These are phyloP conservation scores for Populus davidiana DNA, from an alignment of 345 rosid genomes.

Conservation along the genomic window DNA sequence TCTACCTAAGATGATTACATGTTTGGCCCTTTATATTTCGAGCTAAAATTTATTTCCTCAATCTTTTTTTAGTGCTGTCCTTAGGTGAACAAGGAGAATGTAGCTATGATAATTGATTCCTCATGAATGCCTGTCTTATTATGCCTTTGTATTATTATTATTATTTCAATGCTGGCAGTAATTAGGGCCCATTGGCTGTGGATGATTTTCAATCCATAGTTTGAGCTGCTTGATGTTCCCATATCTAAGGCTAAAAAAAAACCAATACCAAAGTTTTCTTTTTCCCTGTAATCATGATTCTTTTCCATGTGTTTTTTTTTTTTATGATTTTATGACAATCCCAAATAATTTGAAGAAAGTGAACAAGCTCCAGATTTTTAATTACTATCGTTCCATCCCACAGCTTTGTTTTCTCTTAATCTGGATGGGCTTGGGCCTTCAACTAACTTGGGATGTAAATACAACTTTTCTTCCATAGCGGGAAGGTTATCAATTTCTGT, in stretches of 20 bases:
- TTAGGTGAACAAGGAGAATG: background rate
- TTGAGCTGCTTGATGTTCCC: background rate
- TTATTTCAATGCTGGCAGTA: background rate
- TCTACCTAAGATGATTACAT: background rate
- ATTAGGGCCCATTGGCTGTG: background rate
- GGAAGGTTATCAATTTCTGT: background rate
- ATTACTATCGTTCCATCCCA: background rate
- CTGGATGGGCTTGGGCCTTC: background rate
- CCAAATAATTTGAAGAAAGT: background rate
- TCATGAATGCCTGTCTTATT: background rate
- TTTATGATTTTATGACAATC: background rate
- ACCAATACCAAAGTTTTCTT: background rate
- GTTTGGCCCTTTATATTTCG: background rate
- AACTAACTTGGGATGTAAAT: background rate
- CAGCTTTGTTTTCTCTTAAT: background rate
- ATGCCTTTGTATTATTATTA: background rate
- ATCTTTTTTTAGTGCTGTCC: background rate
- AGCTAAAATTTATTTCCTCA: background rate
- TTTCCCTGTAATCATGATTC: background rate
- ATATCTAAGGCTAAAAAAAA: background rate
- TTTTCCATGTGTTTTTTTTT: background rate
- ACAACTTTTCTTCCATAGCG: background rate
- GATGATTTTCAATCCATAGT: background rate
- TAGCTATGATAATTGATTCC: background rate
- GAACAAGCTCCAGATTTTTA: background rate